Evolutionary conservation across 306 rosid genomes (phyloP).

Genomic region (Rosa multiflora): DNA sequence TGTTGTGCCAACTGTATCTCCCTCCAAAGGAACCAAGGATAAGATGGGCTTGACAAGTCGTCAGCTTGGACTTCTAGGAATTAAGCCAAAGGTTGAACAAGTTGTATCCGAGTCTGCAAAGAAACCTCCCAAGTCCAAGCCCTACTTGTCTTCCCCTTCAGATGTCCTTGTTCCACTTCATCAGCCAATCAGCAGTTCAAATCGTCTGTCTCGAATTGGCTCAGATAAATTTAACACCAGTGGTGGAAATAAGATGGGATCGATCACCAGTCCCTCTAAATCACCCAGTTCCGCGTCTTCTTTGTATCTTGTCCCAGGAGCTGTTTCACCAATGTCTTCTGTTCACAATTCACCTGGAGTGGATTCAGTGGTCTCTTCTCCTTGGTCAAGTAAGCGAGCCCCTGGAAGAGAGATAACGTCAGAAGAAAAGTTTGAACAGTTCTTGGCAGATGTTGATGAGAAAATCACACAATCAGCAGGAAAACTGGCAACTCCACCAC

Average conservation of each 20-base stretch:
- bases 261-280: slow-evolving; percentile 53
- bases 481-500: slow-evolving; percentile 91
- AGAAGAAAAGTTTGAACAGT: slow-evolving; percentile 79
- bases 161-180: slow-evolving; percentile 93
- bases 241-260: slow-evolving; percentile 45
- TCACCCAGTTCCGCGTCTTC: slow-evolving; percentile 60
- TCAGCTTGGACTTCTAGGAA: slow-evolving; percentile 78
- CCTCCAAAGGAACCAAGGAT: slow-evolving; percentile 44
- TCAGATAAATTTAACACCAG: slow-evolving; percentile 51
- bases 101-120: slow-evolving; percentile 46
- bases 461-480: slow-evolving; percentile 73
- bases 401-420: slow-evolving; percentile 71
- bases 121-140: slow-evolving; percentile 81
- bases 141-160: slow-evolving; percentile 47
- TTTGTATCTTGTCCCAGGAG: slow-evolving; percentile 65
- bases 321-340: slow-evolving; percentile 52
- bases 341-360: slow-evolving; percentile 47
- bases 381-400: slow-evolving; percentile 79
- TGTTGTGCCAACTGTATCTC: slow-evolving; percentile 32
- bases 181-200: slow-evolving; percentile 56
- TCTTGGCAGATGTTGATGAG: slow-evolving; percentile 78
- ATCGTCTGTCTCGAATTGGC: slow-evolving; percentile 41
- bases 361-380: slow-evolving; percentile 54
- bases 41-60: slow-evolving; percentile 55
- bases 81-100: slow-evolving; percentile 59